These are phyloP conservation scores for Dryas integrifolia DNA, from an alignment of 331 rosid genomes.

Conservation along the genomic window DNA sequence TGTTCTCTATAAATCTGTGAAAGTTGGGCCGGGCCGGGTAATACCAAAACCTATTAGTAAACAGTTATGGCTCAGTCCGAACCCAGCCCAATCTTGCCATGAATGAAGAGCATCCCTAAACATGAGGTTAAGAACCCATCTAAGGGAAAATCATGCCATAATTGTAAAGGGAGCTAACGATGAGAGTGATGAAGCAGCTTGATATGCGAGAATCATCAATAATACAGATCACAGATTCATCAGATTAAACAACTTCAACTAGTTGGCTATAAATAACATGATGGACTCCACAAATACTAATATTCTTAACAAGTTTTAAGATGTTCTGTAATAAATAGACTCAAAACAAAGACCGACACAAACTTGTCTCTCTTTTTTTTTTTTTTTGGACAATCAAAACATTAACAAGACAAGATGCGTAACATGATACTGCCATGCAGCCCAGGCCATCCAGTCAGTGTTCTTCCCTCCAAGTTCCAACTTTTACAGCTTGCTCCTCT, in stretches of 20 bases:
- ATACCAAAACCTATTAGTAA: not conserved
- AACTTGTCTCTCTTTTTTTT: no score
- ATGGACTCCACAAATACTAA: conserved; percentile 57
- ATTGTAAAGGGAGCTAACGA: no score
- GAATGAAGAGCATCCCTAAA: not conserved
- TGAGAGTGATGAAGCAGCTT: not conserved
- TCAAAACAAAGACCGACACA: conserved; percentile 21
- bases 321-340: conserved; percentile 36
- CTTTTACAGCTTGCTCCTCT: conserved; percentile 17
- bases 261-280: conserved; percentile 43
- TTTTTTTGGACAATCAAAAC: conserved; percentile 29
- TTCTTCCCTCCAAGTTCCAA: conserved; percentile 16
- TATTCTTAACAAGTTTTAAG: conserved; percentile 34
- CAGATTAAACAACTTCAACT: conserved; percentile 37
- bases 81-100: not conserved
- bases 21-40: not conserved
- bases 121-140: no score
- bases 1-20: not conserved
- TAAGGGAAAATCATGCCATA: no score
- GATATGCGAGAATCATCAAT: not conserved
- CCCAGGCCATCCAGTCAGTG: conserved; percentile 29
- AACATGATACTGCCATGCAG: conserved; percentile 30
- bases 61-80: not conserved
- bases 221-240: conserved; percentile 21
- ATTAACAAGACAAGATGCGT: conserved; percentile 34